Percentiles rank a stretch among this genome's conserved stretches.
Conservation (phyloP, 2,329 filamentous ascomycete genomes). For the Neoascochyta sp. region DNA sequence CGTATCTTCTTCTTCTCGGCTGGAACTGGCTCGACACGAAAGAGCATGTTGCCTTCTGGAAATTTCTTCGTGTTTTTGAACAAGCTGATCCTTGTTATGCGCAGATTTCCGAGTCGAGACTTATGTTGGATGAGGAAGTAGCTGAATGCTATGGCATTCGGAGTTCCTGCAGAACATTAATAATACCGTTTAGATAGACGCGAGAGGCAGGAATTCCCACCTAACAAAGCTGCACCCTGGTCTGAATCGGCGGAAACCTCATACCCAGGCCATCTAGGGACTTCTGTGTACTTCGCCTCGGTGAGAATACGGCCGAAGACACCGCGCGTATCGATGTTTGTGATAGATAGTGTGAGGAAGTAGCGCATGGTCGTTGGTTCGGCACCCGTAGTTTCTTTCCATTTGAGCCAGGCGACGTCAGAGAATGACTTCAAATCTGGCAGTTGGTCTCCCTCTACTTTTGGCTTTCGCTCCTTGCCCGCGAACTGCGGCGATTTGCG, state of each 20-base stretch:
- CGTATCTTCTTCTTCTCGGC: slow-evolving; percentile 1
- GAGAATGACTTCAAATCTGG: slow-evolving; percentile 5
- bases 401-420: slow-evolving; percentile 6
- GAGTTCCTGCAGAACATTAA: slow-evolving; percentile 3
- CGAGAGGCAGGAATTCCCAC: slow-evolving; percentile 1
- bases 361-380: slow-evolving; percentile 4
- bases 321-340: slow-evolving; percentile 2
- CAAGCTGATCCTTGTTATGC: slow-evolving; percentile 3
- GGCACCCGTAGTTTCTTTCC: slow-evolving; percentile 1
- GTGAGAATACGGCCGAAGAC: slow-evolving; percentile 2
- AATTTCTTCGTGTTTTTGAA: slow-evolving; percentile 5
- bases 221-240: slow-evolving; percentile 3
- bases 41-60: slow-evolving; percentile 3
- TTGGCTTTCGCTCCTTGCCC: slow-evolving; percentile 4
- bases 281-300: neutral
- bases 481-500: slow-evolving; percentile 7
- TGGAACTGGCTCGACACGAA: slow-evolving; percentile 3
- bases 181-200: neutral
- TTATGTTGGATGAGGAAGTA: slow-evolving; percentile 9
- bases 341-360: slow-evolving; percentile 3
- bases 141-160: slow-evolving; percentile 6
- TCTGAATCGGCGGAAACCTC: slow-evolving; percentile 2
- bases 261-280: slow-evolving; percentile 4
- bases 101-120: slow-evolving; percentile 3
- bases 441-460: slow-evolving; percentile 3